A percentile compares a stretch with the other conserved stretches of the same genome.
These are phyloP conservation scores for Trametes polyzona DNA, from an alignment of 1,284 basidiomycete species.

Conservation along the genomic window DNA sequence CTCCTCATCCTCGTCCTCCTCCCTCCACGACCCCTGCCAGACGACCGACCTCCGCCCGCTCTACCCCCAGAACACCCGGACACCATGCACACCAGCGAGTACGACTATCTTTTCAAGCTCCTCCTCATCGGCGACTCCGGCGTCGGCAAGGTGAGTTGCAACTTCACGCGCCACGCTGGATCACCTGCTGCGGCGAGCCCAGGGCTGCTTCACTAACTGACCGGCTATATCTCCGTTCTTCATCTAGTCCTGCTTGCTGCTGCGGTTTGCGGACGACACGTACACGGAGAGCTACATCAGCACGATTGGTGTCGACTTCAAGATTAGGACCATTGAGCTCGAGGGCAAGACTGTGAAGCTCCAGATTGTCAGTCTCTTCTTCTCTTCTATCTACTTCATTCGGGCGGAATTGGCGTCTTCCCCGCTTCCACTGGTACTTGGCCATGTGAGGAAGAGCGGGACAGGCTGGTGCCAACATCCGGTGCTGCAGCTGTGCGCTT, in stretches of 20 bases:
- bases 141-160: slow-evolving; percentile 83
- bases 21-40: slow-evolving; percentile 28
- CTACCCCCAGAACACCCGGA: slow-evolving; percentile 20
- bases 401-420: not conserved
- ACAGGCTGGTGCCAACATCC: not conserved
- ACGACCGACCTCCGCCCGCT: slow-evolving; percentile 23
- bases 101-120: slow-evolving; percentile 98
- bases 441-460: not conserved
- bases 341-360: slow-evolving; percentile 99
- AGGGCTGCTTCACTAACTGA: slow-evolving; percentile 4
- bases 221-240: not conserved
- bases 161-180: slow-evolving; percentile 9
- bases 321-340: slow-evolving; percentile 99
- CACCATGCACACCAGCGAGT: slow-evolving; percentile 88
- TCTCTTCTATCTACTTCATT: not conserved
- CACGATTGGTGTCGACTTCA: slow-evolving; percentile 99
- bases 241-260: slow-evolving; percentile 88
- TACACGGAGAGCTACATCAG: slow-evolving; percentile 99
- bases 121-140: slow-evolving; percentile 93
- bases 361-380: slow-evolving; percentile 84
- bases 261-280: slow-evolving; percentile 99
- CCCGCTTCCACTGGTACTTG: not conserved
- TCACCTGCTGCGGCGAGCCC: slow-evolving; percentile 9
- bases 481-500: slow-evolving; percentile 9
- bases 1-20: slow-evolving; percentile 27